These are phyloP conservation scores for Cercophora newfieldiana DNA, from an alignment of 495 filamentous ascomycete species.

Conservation along the genomic window DNA sequence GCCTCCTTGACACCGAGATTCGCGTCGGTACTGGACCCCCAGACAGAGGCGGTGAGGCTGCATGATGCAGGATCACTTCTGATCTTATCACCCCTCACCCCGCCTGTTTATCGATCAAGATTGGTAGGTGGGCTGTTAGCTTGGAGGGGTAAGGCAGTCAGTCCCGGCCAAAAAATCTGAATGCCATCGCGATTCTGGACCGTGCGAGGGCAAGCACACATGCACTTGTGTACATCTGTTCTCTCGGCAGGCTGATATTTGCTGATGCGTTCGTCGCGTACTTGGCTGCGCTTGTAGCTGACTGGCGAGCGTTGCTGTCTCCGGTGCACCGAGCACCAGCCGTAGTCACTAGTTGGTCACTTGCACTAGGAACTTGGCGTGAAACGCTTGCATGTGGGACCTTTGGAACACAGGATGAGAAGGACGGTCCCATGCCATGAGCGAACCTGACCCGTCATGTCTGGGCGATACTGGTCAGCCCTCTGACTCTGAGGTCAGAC, in stretches of 20 bases:
- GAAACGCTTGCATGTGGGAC: slow-evolving; percentile 1
- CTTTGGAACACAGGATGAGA: slow-evolving; percentile 1
- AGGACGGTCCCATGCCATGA: slow-evolving; percentile 2
- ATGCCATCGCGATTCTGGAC: background rate
- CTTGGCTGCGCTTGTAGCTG: background rate
- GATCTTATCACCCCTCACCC: slow-evolving; percentile 10
- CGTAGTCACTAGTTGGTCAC: too few species aligned
- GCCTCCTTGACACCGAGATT: slow-evolving; percentile 13
- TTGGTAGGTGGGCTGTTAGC: slow-evolving; percentile 4
- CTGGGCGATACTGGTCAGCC: slow-evolving; percentile 1
- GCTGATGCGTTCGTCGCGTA: background rate
- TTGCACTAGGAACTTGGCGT: background rate
- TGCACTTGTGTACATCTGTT: background rate
- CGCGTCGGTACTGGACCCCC: slow-evolving; percentile 6
- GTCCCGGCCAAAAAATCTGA: background rate
- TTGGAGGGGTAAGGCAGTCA: background rate
- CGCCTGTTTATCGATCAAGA: background rate
- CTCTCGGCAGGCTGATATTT: background rate
- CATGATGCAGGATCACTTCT: slow-evolving; percentile 15
- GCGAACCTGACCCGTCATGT: slow-evolving; percentile 5
- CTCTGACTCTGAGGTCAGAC: background rate
- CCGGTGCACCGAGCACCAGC: background rate
- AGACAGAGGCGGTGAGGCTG: slow-evolving; percentile 22
- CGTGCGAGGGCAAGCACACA: background rate
- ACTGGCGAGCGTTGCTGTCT: background rate